These are phyloP conservation scores for Yamadazyma siamensis DNA, from an alignment of 1,139 yeast species.

Conservation along the genomic window DNA sequence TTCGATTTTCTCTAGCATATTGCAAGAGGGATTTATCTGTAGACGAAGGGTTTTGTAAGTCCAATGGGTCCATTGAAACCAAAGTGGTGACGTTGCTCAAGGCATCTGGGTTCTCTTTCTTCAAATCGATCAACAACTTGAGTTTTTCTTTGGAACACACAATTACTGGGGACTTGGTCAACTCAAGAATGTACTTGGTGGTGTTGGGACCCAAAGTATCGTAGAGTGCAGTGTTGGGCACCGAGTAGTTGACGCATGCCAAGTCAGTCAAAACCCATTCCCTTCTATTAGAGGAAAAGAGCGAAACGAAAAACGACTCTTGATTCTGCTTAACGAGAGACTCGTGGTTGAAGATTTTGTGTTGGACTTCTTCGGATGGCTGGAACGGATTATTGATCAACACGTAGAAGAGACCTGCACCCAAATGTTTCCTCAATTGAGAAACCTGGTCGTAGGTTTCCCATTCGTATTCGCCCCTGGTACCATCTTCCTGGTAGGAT, in stretches of 20 bases:
- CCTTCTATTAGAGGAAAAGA: slow-evolving; percentile 32
- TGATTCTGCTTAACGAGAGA: slow-evolving; percentile 19
- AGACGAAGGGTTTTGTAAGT: slow-evolving; percentile 13
- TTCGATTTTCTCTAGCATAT: slow-evolving; percentile 20
- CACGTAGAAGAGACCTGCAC: slow-evolving; percentile 62
- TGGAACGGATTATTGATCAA: slow-evolving; percentile 42
- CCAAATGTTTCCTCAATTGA: slow-evolving; percentile 47
- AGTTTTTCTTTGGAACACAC: slow-evolving; percentile 35
- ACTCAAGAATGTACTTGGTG: slow-evolving; percentile 30
- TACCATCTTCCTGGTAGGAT: slow-evolving; percentile 28
- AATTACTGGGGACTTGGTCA: slow-evolving; percentile 34
- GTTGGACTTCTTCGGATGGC: slow-evolving; percentile 21
- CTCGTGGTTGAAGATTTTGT: slow-evolving; percentile 21
- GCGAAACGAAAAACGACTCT: slow-evolving; percentile 30
- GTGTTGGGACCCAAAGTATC: slow-evolving; percentile 40
- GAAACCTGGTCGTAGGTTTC: slow-evolving; percentile 42
- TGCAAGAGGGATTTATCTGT: slow-evolving; percentile 13
- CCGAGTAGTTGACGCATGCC: slow-evolving; percentile 33
- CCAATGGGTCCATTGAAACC: slow-evolving; percentile 42
- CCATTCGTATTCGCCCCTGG: slow-evolving; percentile 46
- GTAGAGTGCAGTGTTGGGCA: slow-evolving; percentile 38
- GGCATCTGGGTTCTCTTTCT: slow-evolving; percentile 18
- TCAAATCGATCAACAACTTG: slow-evolving; percentile 24
- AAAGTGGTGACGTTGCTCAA: slow-evolving; percentile 30
- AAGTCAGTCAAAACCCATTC: slow-evolving; percentile 41